These are phyloP conservation scores for Ulota crispa DNA, from an alignment of 225 moss, liverwort and hornwort genomes.

Conservation along the genomic window DNA sequence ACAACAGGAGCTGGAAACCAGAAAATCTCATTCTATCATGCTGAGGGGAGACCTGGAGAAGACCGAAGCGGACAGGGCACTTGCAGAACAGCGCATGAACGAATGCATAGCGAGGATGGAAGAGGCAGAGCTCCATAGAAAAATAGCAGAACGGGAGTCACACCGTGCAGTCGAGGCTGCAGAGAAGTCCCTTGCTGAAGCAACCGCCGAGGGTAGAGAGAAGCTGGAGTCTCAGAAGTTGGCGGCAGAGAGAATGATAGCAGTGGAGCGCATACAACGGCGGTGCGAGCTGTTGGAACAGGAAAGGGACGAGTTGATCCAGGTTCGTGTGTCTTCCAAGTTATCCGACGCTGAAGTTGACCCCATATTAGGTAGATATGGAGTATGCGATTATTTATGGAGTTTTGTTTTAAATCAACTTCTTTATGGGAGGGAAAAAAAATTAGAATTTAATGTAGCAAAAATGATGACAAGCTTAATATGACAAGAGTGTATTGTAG, in stretches of 20 bases:
- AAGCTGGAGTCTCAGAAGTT: conserved; percentile 76
- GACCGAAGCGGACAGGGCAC: conserved; percentile 47
- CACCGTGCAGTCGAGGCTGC: conserved; percentile 65
- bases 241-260: conserved; percentile 68
- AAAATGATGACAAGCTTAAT: no score
- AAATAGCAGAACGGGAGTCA: conserved; percentile 49
- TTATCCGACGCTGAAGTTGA: not conserved
- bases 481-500: no score
- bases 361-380: no score
- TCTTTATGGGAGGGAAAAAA: no score
- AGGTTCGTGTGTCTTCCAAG: conserved; percentile 20
- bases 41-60: conserved; percentile 62
- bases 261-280: conserved; percentile 55
- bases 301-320: conserved; percentile 59
- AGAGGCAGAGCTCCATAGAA: conserved; percentile 64
- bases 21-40: conserved; percentile 39
- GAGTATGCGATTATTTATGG: no score
- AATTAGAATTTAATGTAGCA: no score
- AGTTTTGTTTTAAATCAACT: no score
- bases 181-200: conserved; percentile 69
- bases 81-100: conserved; percentile 57
- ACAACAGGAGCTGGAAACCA: conserved; percentile 46
- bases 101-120: conserved; percentile 46
- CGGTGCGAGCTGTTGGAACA: conserved; percentile 55
- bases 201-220: conserved; percentile 50